These are phyloP conservation scores for Albifimbria verrucaria DNA, from an alignment of 2,329 filamentous ascomycete genomes.

Conservation along the genomic window DNA sequence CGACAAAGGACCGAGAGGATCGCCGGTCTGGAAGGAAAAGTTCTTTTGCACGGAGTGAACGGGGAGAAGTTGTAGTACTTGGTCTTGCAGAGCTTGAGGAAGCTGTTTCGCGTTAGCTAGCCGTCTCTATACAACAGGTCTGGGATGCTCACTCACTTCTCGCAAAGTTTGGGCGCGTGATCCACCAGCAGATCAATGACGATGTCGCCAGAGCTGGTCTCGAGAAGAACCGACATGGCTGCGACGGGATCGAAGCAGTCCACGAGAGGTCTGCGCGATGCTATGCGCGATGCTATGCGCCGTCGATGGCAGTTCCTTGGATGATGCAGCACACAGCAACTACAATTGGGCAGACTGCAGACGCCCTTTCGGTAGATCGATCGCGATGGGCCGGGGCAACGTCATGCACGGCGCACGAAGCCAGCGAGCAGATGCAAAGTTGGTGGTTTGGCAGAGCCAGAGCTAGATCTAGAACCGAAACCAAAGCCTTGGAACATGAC, in stretches of 20 bases:
- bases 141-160: slow-evolving; percentile 71
- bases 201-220: slow-evolving; percentile 90
- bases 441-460: too few species aligned
- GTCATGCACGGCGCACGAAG: too few species aligned
- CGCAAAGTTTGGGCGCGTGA: slow-evolving; percentile 85
- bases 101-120: slow-evolving; percentile 55
- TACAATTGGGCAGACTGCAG: too few species aligned
- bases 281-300: too few species aligned
- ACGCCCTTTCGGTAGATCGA: too few species aligned
- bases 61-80: slow-evolving; percentile 98
- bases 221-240: slow-evolving; percentile 85
- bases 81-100: slow-evolving; percentile 96
- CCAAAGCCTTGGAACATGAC: too few species aligned
- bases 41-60: slow-evolving; percentile 89
- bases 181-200: slow-evolving; percentile 90
- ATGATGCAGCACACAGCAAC: too few species aligned
- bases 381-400: too few species aligned
- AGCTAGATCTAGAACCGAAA: too few species aligned
- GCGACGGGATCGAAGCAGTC: neutral
- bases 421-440: too few species aligned
- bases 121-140: slow-evolving; percentile 45
- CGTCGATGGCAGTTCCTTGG: too few species aligned
- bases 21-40: slow-evolving; percentile 95
- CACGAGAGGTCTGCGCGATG: too few species aligned
- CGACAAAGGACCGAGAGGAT: slow-evolving; percentile 84